phyloP scores from a whole-genome alignment of 208 protist genomes.

The Lotmaria passim region DNA sequence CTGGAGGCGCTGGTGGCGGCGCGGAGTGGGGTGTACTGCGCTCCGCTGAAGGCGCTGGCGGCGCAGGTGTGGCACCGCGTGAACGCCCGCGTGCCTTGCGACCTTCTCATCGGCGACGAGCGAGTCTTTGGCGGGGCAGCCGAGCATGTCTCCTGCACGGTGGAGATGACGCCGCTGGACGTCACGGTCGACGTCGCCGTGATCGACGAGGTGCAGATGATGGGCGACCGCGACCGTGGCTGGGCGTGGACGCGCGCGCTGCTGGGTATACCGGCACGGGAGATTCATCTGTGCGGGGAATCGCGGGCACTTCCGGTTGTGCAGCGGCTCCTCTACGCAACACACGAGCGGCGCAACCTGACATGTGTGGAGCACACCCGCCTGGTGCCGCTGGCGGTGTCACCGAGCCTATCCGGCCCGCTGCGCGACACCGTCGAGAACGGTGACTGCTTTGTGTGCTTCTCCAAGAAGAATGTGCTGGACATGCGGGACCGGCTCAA shows the following conservation, averaged over 20 bases:
- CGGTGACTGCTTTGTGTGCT: slow-evolving; percentile 92
- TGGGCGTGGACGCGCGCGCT: slow-evolving; percentile 96
- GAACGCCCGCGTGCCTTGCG: slow-evolving; percentile 82
- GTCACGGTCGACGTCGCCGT: slow-evolving; percentile 86
- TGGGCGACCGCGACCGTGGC: slow-evolving; percentile 89
- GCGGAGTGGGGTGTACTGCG: slow-evolving; percentile 91
- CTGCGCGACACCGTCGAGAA: slow-evolving; percentile 48
- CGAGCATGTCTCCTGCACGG: slow-evolving; percentile 90
- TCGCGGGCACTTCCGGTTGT: slow-evolving; percentile 71
- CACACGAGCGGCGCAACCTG: slow-evolving; percentile 67
- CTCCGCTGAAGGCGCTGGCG: slow-evolving; percentile 94
- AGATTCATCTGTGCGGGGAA: slow-evolving; percentile 94
- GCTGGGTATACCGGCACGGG: slow-evolving; percentile 86
- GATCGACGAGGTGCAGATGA: slow-evolving; percentile 96
- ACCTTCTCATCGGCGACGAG: slow-evolving; percentile 95
- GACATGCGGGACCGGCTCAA: slow-evolving; percentile 50
- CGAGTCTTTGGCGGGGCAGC: slow-evolving; percentile 63
- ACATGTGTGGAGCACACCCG: slow-evolving; percentile 76
- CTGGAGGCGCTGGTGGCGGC: slow-evolving; percentile 64
- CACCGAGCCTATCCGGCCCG: slow-evolving; percentile 42
- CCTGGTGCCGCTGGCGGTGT: slow-evolving; percentile 71
- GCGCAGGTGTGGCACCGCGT: slow-evolving; percentile 90
- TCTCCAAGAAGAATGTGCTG: slow-evolving; percentile 79
- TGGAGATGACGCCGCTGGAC: slow-evolving; percentile 90
- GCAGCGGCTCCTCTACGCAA: slow-evolving; percentile 66